Evolutionary conservation across 2,329 filamentous ascomycete species (phyloP).

Genomic region (Pseudocercospora pini-densiflorae): DNA sequence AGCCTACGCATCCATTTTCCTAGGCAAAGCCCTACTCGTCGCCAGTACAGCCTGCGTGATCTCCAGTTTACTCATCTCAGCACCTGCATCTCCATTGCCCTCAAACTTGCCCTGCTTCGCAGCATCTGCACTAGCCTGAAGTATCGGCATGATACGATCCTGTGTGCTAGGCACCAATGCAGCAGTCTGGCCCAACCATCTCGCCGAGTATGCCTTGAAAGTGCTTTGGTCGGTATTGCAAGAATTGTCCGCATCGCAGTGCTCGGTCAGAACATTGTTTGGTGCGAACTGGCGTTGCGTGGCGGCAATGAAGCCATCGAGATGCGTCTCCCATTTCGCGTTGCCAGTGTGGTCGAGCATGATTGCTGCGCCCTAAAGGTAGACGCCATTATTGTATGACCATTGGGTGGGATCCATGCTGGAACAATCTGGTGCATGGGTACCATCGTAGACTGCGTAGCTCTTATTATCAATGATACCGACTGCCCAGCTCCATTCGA

Average conservation of each 20-base stretch:
- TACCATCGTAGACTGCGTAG: slow-evolving; percentile 54
- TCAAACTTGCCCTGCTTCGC: slow-evolving; percentile 50
- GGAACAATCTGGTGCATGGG: slow-evolving; percentile 51
- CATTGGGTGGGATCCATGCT: slow-evolving; percentile 52
- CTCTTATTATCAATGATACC: slow-evolving; percentile 62
- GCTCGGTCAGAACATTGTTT: slow-evolving; percentile 48
- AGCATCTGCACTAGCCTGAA: slow-evolving; percentile 52
- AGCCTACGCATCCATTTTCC: neutral
- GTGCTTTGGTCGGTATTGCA: slow-evolving; percentile 52
- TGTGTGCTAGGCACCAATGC: slow-evolving; percentile 5
- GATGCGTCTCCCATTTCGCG: slow-evolving; percentile 30
- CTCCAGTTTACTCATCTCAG: slow-evolving; percentile 1
- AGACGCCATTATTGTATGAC: slow-evolving; percentile 53
- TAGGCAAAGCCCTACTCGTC: neutral
- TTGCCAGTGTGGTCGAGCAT: slow-evolving; percentile 47
- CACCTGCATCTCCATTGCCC: neutral
- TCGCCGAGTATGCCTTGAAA: slow-evolving; percentile 51
- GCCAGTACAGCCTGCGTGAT: slow-evolving; percentile 10
- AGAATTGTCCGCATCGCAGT: slow-evolving; percentile 46
- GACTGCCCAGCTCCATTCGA: slow-evolving; percentile 45
- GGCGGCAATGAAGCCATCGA: slow-evolving; percentile 33
- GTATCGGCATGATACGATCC: slow-evolving; percentile 15
- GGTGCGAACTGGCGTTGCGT: slow-evolving; percentile 46
- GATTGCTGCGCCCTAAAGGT: slow-evolving; percentile 52
- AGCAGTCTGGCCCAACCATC: slow-evolving; percentile 52